phyloP scores from a whole-genome alignment of 805 yeast genomes.

The Nakazawaea siamensis region DNA sequence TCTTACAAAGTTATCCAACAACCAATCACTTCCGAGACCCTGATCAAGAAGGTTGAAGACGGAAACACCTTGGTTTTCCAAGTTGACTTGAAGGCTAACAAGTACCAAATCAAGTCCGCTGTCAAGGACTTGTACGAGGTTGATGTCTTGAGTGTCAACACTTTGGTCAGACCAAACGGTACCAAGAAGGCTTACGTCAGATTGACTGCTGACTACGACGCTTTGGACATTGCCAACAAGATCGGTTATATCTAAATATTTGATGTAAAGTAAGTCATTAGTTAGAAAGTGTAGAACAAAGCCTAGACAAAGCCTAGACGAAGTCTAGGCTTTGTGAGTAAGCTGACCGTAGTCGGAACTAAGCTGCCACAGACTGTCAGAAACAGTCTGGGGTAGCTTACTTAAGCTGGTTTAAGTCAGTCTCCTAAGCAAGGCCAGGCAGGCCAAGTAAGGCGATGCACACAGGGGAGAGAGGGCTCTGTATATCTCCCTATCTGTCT shows the following conservation, averaged over 20 bases:
- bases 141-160: conserved; percentile 90
- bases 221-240: conserved; percentile 99
- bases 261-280: too few relatives aligned
- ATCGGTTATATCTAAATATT: conserved; percentile 93
- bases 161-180: conserved; percentile 98
- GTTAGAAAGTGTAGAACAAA: too few relatives aligned
- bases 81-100: conserved; percentile 96
- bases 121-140: conserved; percentile 98
- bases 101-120: conserved; percentile 96
- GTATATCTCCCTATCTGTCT: too few relatives aligned
- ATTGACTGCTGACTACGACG: conserved; percentile 98
- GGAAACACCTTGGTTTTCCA: conserved; percentile 99
- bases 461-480: too few relatives aligned
- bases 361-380: too few relatives aligned
- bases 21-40: conserved; percentile 97
- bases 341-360: too few relatives aligned
- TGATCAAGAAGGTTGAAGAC: conserved; percentile 99
- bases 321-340: too few relatives aligned
- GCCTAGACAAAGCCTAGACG: too few relatives aligned
- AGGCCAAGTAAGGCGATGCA: too few relatives aligned
- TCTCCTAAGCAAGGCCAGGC: too few relatives aligned
- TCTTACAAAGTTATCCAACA: conserved; percentile 89
- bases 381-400: too few relatives aligned
- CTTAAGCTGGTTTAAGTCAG: too few relatives aligned
- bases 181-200: conserved; percentile 99